Percentiles rank a stretch among this genome's conserved stretches.
These are phyloP conservation scores for Udeniomyces megalosporus DNA, from an alignment of 768 basidiomycete species.

Conservation along the genomic window DNA sequence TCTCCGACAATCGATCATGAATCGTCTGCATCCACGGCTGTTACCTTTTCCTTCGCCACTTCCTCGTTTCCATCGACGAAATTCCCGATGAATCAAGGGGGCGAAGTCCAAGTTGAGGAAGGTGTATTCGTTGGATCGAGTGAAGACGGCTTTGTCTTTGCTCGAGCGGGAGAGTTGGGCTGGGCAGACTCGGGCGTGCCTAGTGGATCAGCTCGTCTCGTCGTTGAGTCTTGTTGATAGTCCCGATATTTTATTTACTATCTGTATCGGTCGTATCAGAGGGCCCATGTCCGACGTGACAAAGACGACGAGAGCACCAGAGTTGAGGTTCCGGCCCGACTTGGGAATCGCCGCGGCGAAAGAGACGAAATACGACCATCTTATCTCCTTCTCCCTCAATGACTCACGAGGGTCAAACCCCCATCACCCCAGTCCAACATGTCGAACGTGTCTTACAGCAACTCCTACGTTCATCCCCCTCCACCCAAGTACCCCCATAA, in stretches of 20 bases:
- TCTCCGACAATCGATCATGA: not conserved
- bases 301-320: no score
- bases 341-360: no score
- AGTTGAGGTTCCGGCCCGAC: no score
- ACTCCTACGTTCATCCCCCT: not conserved
- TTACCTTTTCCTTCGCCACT: not conserved
- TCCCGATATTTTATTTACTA: no score
- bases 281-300: no score
- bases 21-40: not conserved
- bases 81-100: not conserved
- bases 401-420: no score
- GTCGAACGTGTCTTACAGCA: slow-evolving; percentile 10
- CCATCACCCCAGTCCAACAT: no score
- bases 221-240: no score
- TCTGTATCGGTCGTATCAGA: no score
- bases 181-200: not conserved
- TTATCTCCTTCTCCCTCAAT: no score
- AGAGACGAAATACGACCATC: no score
- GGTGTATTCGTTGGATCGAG: not conserved
- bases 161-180: not conserved
- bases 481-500: not conserved
- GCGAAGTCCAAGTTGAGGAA: not conserved
- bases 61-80: not conserved
- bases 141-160: not conserved
- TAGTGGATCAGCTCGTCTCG: no score